A percentile compares a stretch with the other conserved stretches of the same genome.
Evolutionary conservation across 495 filamentous ascomycete species (phyloP).

Genomic region (Parachaetomium inaequale): DNA sequence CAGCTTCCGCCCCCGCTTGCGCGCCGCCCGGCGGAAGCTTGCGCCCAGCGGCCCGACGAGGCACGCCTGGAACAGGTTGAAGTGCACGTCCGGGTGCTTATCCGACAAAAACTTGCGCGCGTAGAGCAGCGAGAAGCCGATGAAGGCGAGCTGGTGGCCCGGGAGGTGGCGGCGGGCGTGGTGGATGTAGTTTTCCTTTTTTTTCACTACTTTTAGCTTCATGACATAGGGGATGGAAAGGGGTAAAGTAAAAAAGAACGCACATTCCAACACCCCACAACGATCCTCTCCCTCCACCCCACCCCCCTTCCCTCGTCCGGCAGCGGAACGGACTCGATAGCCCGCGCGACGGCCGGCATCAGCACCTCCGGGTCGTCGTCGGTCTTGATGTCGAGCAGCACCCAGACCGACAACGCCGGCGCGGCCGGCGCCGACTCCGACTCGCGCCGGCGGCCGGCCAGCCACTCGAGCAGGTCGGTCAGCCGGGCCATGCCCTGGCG

Average conservation of each 20-base stretch:
- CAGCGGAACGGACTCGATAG: conserved; percentile 54
- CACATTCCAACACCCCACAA: conserved; percentile 79
- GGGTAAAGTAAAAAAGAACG: conserved; percentile 14
- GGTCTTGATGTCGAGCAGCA: conserved; percentile 85
- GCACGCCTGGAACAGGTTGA: conserved; percentile 67
- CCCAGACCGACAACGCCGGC: conserved; percentile 57
- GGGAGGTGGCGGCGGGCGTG: conserved; percentile 60
- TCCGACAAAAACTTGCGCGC: conserved; percentile 61
- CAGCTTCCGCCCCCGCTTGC: conserved; percentile 52
- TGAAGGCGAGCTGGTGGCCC: conserved; percentile 62
- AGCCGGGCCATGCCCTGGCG: conserved; percentile 70
- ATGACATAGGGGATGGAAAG: neutral
- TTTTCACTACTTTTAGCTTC: too few species aligned
- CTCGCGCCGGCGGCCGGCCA: conserved; percentile 57
- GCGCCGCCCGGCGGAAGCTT: conserved; percentile 60
- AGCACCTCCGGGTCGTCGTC: conserved; percentile 69
- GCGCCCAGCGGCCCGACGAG: conserved; percentile 62
- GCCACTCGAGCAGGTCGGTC: conserved; percentile 67
- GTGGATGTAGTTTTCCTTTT: conserved; percentile 56
- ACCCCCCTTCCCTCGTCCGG: conserved; percentile 28
- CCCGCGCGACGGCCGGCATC: conserved; percentile 59
- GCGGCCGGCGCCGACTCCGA: neutral
- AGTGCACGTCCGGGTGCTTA: conserved; percentile 55
- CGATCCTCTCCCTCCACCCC: conserved; percentile 67
- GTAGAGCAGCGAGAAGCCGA: conserved; percentile 66